Conservation (phyloP, 2,329 filamentous ascomycete genomes). For the Hymenoscyphus linearis region DNA sequence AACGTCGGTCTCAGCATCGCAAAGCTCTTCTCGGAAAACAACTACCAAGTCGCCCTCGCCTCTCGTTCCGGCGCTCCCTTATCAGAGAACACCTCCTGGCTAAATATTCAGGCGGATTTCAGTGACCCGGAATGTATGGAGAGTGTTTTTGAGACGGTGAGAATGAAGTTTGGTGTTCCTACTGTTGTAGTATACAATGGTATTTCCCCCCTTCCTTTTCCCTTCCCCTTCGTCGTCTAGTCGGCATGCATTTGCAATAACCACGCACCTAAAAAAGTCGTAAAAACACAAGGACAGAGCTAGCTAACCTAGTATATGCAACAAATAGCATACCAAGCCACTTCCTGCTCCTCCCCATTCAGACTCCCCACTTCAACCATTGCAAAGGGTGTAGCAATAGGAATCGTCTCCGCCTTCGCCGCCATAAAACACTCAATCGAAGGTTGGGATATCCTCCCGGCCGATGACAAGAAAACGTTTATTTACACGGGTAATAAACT, state of each 20-base stretch:
- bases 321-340: not conserved
- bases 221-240: conserved; percentile 13
- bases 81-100: conserved; percentile 29
- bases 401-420: conserved; percentile 36
- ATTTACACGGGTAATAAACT: conserved; percentile 41
- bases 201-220: conserved; percentile 13
- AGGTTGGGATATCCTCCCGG: conserved; percentile 29
- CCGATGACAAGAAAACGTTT: conserved; percentile 35
- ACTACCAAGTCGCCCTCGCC: conserved; percentile 38
- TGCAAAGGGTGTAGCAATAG: conserved; percentile 33
- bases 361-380: conserved; percentile 30
- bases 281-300: conserved; percentile 15
- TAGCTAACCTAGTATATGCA: not conserved
- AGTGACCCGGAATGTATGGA: conserved; percentile 32
- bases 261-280: not conserved
- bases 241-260: too few species aligned
- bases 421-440: conserved; percentile 37
- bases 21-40: conserved; percentile 33
- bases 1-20: conserved; percentile 35
- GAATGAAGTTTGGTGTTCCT: conserved; percentile 29
- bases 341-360: not conserved
- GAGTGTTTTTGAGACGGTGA: conserved; percentile 35
- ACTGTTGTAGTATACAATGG: conserved; percentile 41
- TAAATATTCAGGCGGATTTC: conserved; percentile 35
- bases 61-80: conserved; percentile 21